These are phyloP conservation scores for Xylaria digitata DNA, from an alignment of 2,329 filamentous ascomycete species.

Conservation along the genomic window DNA sequence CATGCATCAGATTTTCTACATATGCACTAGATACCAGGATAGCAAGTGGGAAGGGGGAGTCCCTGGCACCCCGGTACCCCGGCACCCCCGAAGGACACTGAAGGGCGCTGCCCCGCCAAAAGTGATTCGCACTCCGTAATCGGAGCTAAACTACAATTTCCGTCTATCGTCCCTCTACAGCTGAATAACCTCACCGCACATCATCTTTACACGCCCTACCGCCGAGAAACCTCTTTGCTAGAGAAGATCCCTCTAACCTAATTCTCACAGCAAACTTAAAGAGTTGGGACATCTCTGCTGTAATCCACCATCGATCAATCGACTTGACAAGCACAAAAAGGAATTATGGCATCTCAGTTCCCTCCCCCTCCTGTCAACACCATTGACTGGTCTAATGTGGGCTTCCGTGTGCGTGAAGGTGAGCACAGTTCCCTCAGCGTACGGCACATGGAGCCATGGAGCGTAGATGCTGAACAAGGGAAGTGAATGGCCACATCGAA, in stretches of 20 bases:
- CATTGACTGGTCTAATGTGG: constrained; percentile 94
- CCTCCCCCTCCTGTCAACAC: constrained; percentile 82
- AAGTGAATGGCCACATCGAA: constrained; percentile 95
- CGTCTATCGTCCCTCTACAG: constrained; percentile 1
- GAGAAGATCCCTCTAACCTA: not conserved
- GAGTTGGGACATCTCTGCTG: not conserved
- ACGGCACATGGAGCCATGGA: not conserved
- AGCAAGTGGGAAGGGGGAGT: not conserved
- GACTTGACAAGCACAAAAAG: not conserved
- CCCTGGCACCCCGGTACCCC: no score
- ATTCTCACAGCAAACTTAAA: not conserved
- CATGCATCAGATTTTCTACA: not conserved
- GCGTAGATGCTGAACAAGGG: not conserved
- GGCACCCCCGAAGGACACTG: no score
- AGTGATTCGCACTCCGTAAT: constrained; percentile 31
- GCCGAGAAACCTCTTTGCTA: not conserved
- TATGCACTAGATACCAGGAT: not conserved
- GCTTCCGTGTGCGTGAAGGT: constrained; percentile 93
- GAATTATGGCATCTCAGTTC: constrained; percentile 63
- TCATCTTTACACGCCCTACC: constrained; percentile 13
- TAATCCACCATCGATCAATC: not conserved
- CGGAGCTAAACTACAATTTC: constrained; percentile 32
- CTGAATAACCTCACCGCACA: constrained; percentile 5
- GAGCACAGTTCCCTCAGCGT: constrained; percentile 43
- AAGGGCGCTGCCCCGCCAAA: not conserved